Percentiles rank a stretch among this genome's conserved stretches.
Conservation (phyloP, 2,329 filamentous ascomycete genomes). For the Aspergillus floridensis region DNA sequence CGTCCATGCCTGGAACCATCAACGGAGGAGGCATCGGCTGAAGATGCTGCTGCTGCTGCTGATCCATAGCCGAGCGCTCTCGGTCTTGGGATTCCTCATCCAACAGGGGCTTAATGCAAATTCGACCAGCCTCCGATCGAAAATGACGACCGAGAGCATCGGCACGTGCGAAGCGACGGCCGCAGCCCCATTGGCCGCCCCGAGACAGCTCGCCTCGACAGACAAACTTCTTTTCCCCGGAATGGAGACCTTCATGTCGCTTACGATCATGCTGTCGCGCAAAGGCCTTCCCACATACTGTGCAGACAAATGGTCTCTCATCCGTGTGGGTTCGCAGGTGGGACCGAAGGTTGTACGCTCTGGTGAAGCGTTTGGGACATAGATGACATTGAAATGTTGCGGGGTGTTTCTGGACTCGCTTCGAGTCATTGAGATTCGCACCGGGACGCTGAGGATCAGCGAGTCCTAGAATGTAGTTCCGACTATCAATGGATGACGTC, state of each 20-base stretch:
- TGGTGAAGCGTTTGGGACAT: conserved; percentile 93
- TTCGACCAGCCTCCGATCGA: conserved; percentile 87
- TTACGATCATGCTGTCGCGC: conserved; percentile 96
- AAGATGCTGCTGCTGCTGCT: conserved; percentile 66
- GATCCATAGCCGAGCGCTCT: conserved; percentile 71
- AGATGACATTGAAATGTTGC: conserved; percentile 93
- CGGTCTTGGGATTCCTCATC: conserved; percentile 89
- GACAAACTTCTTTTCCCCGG: conserved; percentile 97
- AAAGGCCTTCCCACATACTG: conserved; percentile 94
- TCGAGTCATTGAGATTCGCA: conserved; percentile 59
- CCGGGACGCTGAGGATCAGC: conserved; percentile 83
- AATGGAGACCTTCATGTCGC: conserved; percentile 92
- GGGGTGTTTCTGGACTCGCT: conserved; percentile 94
- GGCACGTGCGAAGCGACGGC: conserved; percentile 86
- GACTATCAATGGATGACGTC: conserved; percentile 52
- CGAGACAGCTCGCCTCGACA: conserved; percentile 88
- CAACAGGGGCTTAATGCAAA: conserved; percentile 95
- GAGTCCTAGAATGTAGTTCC: conserved; percentile 82
- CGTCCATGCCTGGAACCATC: conserved; percentile 59
- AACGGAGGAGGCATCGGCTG: conserved; percentile 57
- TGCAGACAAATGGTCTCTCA: conserved; percentile 95
- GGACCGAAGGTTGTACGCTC: conserved; percentile 93
- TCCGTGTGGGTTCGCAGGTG: conserved; percentile 96
- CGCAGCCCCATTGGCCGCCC: conserved; percentile 86
- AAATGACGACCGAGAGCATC: conserved; percentile 95